These are phyloP conservation scores for Mortierella hygrophila DNA, from an alignment of 192 early-diverging fungal genomes.

Conservation along the genomic window DNA sequence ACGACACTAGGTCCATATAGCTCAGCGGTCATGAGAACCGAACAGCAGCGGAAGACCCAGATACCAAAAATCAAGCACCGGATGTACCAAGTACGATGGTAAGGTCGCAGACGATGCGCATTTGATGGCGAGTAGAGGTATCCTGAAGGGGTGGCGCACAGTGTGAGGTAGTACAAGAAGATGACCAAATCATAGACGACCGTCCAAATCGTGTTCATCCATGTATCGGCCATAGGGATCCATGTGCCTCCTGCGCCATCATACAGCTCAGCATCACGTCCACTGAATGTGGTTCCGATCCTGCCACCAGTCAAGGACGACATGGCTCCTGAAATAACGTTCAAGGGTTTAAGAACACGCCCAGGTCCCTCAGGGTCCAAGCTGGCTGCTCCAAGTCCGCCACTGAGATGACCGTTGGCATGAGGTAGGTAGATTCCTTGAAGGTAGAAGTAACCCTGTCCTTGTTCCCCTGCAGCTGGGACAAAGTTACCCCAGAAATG, in stretches of 20 bases:
- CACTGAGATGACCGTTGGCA: conserved; percentile 31
- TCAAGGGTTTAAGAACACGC: conserved; percentile 24
- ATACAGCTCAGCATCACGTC: background rate
- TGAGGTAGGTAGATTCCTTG: conserved; percentile 52
- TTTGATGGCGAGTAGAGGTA: conserved; percentile 52
- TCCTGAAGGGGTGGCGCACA: conserved; percentile 49
- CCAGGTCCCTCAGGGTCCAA: conserved; percentile 40
- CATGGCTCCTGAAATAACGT: conserved; percentile 25
- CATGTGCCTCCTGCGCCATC: conserved; percentile 48
- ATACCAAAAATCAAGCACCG: conserved; percentile 54
- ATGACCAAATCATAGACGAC: conserved; percentile 50
- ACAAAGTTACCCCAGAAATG: conserved; percentile 49
- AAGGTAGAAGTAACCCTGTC: conserved; percentile 48
- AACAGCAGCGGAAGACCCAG: conserved; percentile 52
- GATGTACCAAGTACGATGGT: conserved; percentile 54
- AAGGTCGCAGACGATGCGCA: conserved; percentile 42
- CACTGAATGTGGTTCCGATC: background rate
- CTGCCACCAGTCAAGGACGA: conserved; percentile 38
- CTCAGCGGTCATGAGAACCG: conserved; percentile 53
- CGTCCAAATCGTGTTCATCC: conserved; percentile 58
- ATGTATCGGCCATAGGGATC: conserved; percentile 67
- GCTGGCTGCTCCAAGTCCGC: conserved; percentile 29
- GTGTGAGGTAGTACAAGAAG: conserved; percentile 50
- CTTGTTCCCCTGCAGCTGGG: conserved; percentile 47
- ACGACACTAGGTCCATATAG: conserved; percentile 48